Conservation (phyloP, 192 early-diverging fungal genomes). For the Kappamyces sp. region DNA sequence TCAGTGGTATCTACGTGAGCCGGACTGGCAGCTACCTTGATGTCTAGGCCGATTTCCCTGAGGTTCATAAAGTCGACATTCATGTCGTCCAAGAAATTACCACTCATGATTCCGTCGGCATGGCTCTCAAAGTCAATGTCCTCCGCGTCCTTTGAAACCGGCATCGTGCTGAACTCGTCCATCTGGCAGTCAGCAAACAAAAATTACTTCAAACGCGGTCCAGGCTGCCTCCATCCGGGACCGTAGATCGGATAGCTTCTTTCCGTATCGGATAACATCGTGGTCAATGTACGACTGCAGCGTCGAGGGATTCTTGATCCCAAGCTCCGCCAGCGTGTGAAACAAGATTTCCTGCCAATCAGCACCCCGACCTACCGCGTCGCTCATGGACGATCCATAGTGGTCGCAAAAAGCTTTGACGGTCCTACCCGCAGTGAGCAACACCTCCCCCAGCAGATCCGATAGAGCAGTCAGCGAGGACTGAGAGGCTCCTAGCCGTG, state of each 20-base stretch:
- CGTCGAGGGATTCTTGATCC: conserved; percentile 55
- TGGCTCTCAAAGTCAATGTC: conserved; percentile 33
- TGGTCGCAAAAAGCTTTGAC: conserved; percentile 72
- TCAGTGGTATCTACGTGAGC: conserved; percentile 27
- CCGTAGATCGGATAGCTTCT: conserved; percentile 68
- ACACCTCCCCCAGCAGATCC: conserved; percentile 74
- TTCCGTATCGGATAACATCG: conserved; percentile 69
- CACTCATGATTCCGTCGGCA: conserved; percentile 44
- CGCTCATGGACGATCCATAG: conserved; percentile 62
- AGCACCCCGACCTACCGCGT: conserved; percentile 49
- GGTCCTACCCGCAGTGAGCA: conserved; percentile 77
- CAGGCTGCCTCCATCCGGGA: conserved; percentile 69
- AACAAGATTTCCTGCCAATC: conserved; percentile 65
- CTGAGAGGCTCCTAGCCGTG: conserved; percentile 38
- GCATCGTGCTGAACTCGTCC: neutral
- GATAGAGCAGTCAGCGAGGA: conserved; percentile 64
- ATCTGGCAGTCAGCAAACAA: too few relatives aligned
- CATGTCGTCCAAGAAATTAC: conserved; percentile 90
- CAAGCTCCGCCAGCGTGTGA: conserved; percentile 79
- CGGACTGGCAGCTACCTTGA: conserved; percentile 17
- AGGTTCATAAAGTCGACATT: conserved; percentile 65
- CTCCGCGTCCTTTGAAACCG: conserved; percentile 33
- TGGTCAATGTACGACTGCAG: conserved; percentile 75
- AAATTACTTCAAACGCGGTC: conserved; percentile 51
- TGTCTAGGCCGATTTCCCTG: conserved; percentile 42